Conservation (phyloP, 345 rosid genomes). For the Crucihimalaya himalaica region DNA sequence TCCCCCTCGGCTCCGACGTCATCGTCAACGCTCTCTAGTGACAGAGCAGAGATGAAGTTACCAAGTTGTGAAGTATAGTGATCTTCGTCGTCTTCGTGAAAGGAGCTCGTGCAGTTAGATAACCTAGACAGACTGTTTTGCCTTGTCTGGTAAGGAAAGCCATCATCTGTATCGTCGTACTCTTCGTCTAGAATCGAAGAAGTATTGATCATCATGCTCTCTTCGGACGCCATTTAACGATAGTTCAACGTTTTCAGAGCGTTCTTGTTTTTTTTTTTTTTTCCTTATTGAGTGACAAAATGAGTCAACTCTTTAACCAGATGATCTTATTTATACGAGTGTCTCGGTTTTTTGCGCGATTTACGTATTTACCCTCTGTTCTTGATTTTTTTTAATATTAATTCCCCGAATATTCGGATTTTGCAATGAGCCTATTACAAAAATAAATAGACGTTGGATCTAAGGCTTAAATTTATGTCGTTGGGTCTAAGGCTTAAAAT, state of each 20-base stretch:
- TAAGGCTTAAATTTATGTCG: too few species aligned
- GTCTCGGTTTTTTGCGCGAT: not conserved
- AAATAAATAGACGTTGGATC: too few species aligned
- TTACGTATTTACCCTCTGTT: slow-evolving; percentile 27
- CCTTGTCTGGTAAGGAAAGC: slow-evolving; percentile 44
- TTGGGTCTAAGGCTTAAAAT: not conserved
- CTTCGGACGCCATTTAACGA: slow-evolving; percentile 61
- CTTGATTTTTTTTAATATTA: not conserved
- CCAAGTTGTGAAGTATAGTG: not conserved
- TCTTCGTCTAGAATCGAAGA: slow-evolving; percentile 45
- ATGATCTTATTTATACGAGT: slow-evolving; percentile 23
- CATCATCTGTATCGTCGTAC: slow-evolving; percentile 64
- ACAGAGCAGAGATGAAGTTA: slow-evolving; percentile 53
- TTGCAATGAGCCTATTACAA: too few species aligned
- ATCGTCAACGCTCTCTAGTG: slow-evolving; percentile 63
- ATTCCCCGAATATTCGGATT: too few species aligned
- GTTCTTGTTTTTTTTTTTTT: not conserved
- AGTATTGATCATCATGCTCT: slow-evolving; percentile 43
- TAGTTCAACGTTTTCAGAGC: not conserved
- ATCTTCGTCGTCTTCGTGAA: slow-evolving; percentile 50
- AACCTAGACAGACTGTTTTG: slow-evolving; percentile 65
- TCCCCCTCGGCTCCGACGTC: slow-evolving; percentile 42
- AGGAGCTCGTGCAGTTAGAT: slow-evolving; percentile 68
- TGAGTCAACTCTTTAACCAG: slow-evolving; percentile 18
- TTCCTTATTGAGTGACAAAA: not conserved